A percentile compares a stretch with the other conserved stretches of the same genome.
Conservation (phyloP, 164 flowering plant species). For the Vitis vinifera region ASM3070453v1 NC_081810.1:2124501-2125000, state of each 20-base stretch:
- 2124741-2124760: neutral
- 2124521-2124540: too few relatives aligned
- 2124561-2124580: too few relatives aligned
- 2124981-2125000: slow-evolving; percentile 18
- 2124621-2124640: too few relatives aligned
- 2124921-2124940: slow-evolving; percentile 1
- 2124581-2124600: too few relatives aligned
- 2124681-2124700: neutral
- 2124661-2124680: too few relatives aligned
- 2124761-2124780: neutral
- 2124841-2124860: neutral
- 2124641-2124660: too few relatives aligned
- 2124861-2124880: neutral
- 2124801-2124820: neutral
- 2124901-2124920: neutral
- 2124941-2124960: neutral
- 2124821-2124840: neutral
- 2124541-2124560: too few relatives aligned
- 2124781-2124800: neutral
- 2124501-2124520: too few relatives aligned
- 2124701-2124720: neutral
- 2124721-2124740: neutral
- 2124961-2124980: slow-evolving; percentile 13
- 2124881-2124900: neutral
- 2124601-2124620: too few relatives aligned